Conservation (phyloP, 805 yeast species). For the Cyberlindnera mississippiensis region DNA sequence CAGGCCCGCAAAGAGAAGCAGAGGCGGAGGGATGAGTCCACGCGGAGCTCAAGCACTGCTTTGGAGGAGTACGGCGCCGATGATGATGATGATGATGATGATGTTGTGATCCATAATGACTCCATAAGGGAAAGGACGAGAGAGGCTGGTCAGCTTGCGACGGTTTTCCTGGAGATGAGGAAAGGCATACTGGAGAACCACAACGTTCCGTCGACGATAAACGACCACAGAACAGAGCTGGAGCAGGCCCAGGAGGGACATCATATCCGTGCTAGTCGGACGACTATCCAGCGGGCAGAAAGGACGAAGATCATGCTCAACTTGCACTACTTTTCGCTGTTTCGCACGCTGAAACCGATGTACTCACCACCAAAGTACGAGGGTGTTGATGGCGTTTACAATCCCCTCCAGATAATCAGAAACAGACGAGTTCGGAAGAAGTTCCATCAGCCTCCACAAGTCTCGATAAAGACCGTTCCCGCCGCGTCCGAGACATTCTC, state of each 20-base stretch:
- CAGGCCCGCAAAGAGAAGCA: constrained; percentile 12
- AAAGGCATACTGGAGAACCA: constrained; percentile 39
- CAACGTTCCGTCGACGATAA: constrained; percentile 32
- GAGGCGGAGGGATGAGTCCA: constrained; percentile 9
- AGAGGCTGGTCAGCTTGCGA: constrained; percentile 37
- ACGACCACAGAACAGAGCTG: constrained; percentile 17
- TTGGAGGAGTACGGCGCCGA: background rate
- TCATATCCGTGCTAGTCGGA: constrained; percentile 25
- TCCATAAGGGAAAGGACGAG: constrained; percentile 7
- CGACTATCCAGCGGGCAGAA: constrained; percentile 44
- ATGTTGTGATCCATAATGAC: background rate
- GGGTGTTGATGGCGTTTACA: constrained; percentile 65
- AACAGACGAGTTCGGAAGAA: constrained; percentile 58
- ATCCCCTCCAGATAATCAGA: constrained; percentile 79
- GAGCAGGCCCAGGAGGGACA: constrained; percentile 20
- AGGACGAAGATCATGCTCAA: constrained; percentile 40
- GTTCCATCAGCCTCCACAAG: constrained; percentile 43
- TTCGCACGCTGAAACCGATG: constrained; percentile 19
- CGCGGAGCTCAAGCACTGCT: constrained; percentile 8
- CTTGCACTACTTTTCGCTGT: constrained; percentile 23
- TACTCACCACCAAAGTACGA: constrained; percentile 20
- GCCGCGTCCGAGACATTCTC: constrained; percentile 65
- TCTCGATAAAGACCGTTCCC: constrained; percentile 47
- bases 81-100: no score
- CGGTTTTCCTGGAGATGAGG: constrained; percentile 39